Percentiles rank a stretch among this genome's conserved stretches.
Conservation (phyloP, 2,329 filamentous ascomycete species). For the Aspergillus pseudoviridinutans region DNA sequence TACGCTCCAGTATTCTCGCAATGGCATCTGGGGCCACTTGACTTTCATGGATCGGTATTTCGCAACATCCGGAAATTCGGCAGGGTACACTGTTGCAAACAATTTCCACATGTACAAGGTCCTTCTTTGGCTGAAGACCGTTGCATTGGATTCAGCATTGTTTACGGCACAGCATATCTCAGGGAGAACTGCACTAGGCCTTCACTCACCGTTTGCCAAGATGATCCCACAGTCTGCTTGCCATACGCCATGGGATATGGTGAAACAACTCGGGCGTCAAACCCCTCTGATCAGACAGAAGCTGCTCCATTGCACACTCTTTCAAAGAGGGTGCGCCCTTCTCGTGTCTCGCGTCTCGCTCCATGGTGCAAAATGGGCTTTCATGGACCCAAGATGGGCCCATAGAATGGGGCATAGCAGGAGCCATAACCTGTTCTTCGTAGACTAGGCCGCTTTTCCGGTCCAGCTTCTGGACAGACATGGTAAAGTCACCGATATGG, state of each 20-base stretch:
- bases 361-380: slow-evolving; percentile 30
- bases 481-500: not conserved
- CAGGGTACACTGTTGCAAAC: slow-evolving; percentile 35
- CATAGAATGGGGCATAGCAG: slow-evolving; percentile 6
- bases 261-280: slow-evolving; percentile 34
- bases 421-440: slow-evolving; percentile 4
- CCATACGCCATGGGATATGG: slow-evolving; percentile 38
- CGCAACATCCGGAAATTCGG: slow-evolving; percentile 27
- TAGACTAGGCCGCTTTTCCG: slow-evolving; percentile 14
- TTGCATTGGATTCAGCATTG: slow-evolving; percentile 3
- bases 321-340: slow-evolving; percentile 32
- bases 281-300: slow-evolving; percentile 34
- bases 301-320: slow-evolving; percentile 28
- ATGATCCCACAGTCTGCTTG: slow-evolving; percentile 37
- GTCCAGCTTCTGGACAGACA: slow-evolving; percentile 3
- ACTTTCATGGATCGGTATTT: slow-evolving; percentile 31
- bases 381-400: slow-evolving; percentile 38
- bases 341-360: slow-evolving; percentile 21
- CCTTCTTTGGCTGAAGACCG: slow-evolving; percentile 25
- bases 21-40: slow-evolving; percentile 23
- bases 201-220: slow-evolving; percentile 31
- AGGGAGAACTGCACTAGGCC: not conserved
- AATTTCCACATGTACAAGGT: slow-evolving; percentile 44
- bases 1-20: slow-evolving; percentile 34
- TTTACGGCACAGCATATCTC: not conserved